Conservation (phyloP, 768 basidiomycete species). For the Cyclocybe aegerita region DNA sequence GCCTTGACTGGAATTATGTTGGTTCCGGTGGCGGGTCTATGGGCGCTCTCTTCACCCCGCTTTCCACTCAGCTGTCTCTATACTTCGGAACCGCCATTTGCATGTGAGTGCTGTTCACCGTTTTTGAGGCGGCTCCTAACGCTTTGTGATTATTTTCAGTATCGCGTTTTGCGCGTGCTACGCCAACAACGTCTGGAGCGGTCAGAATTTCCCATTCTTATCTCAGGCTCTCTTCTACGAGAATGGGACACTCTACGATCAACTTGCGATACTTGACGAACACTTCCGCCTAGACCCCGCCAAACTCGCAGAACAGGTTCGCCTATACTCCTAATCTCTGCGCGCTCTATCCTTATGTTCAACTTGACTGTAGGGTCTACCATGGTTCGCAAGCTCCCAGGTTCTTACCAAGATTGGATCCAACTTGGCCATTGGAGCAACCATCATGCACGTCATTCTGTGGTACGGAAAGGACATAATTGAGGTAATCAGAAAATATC, state of each 20-base stretch:
- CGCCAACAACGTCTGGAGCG: slow-evolving; percentile 53
- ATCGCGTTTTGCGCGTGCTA: slow-evolving; percentile 45
- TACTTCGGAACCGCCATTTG: slow-evolving; percentile 50
- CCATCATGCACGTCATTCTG: slow-evolving; percentile 48
- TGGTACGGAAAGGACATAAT: slow-evolving; percentile 55
- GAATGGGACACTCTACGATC: slow-evolving; percentile 53
- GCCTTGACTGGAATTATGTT: slow-evolving; percentile 63
- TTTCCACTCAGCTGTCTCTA: slow-evolving; percentile 51
- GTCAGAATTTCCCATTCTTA: slow-evolving; percentile 60
- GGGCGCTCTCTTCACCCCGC: slow-evolving; percentile 49
- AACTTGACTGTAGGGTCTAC: slow-evolving; percentile 31
- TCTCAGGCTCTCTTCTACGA: slow-evolving; percentile 50
- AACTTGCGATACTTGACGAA: slow-evolving; percentile 49
- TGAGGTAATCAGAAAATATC: slow-evolving; percentile 38
- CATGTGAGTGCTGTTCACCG: slow-evolving; percentile 37
- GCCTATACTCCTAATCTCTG: slow-evolving; percentile 11
- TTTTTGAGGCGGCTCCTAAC: neutral
- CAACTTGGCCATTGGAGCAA: slow-evolving; percentile 43
- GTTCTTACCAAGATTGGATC: slow-evolving; percentile 38
- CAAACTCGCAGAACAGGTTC: slow-evolving; percentile 44
- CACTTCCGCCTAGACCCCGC: slow-evolving; percentile 47
- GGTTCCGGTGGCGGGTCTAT: slow-evolving; percentile 44
- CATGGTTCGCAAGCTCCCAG: slow-evolving; percentile 47
- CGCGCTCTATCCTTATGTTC: neutral
- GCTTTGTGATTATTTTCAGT: slow-evolving; percentile 15